Percentiles rank a stretch among this genome's conserved stretches.
Conservation (phyloP, 164 flowering plant species). For the Dillenia turbinata region DNA sequence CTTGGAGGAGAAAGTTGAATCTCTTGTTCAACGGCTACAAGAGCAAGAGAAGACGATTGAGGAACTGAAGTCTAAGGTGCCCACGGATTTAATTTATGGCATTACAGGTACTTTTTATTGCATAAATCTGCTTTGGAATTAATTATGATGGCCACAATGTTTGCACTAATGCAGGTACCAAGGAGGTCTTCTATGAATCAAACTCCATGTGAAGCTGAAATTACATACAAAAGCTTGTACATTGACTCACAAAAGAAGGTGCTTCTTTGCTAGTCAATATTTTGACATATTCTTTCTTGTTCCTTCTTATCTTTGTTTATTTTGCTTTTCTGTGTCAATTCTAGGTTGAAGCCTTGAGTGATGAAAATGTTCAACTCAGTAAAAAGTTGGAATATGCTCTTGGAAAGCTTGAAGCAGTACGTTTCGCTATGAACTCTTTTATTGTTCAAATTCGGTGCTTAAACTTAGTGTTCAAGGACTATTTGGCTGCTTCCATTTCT, state of each 20-base stretch:
- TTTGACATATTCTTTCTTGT: neutral
- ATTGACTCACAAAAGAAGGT: conserved; percentile 46
- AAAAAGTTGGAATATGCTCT: conserved; percentile 32
- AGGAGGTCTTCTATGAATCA: conserved; percentile 4
- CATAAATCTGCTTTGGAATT: neutral
- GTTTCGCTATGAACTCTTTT: neutral
- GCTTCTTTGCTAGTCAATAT: neutral
- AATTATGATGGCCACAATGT: too few species aligned
- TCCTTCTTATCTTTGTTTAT: conserved; percentile 1
- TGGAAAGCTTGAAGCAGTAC: conserved; percentile 37
- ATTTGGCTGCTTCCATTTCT: too few species aligned
- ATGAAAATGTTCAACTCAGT: conserved; percentile 30
- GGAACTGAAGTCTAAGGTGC: conserved; percentile 25
- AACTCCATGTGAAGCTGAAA: conserved; percentile 1
- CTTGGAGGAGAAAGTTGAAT: conserved; percentile 30
- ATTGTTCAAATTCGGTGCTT: too few species aligned
- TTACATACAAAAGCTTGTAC: conserved; percentile 29
- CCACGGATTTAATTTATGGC: neutral
- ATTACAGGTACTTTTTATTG: neutral
- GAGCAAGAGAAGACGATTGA: conserved; percentile 18
- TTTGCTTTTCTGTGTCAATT: neutral
- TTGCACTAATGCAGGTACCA: conserved; percentile 10
- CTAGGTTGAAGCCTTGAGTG: conserved; percentile 34
- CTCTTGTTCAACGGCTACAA: conserved; percentile 12
- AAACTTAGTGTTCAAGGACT: too few species aligned